Conservation (phyloP, 1,139 yeast species). For the Debaryomyces subglobosus region DNA sequence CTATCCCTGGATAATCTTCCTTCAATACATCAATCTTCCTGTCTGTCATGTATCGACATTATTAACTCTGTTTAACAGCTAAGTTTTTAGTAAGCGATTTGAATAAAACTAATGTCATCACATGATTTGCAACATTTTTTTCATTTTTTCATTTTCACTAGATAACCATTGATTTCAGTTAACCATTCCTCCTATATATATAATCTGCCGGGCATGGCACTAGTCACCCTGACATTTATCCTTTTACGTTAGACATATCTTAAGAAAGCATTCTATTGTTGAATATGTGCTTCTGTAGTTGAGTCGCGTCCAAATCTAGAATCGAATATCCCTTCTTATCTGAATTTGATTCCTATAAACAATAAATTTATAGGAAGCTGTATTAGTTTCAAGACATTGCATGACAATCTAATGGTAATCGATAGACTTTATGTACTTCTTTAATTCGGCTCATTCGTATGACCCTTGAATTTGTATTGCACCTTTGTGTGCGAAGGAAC, state of each 20-base stretch:
- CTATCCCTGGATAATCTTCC: slow-evolving; percentile 21
- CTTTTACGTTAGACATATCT: too few relatives aligned
- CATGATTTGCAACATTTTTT: neutral
- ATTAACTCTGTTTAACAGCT: neutral
- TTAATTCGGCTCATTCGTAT: neutral
- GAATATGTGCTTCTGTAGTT: neutral
- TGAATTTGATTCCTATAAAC: neutral
- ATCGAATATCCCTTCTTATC: neutral
- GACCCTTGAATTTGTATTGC: neutral
- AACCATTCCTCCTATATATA: neutral
- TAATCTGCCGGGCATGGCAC: too few relatives aligned
- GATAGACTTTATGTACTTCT: neutral
- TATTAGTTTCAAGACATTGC: neutral
- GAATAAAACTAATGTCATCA: neutral
- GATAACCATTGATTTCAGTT: neutral
- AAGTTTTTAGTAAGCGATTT: neutral
- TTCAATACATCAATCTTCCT: slow-evolving; percentile 14
- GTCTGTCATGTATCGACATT: neutral
- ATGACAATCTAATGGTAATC: neutral
- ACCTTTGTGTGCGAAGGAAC: neutral
- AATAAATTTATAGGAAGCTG: too few relatives aligned
- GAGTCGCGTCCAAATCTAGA: neutral
- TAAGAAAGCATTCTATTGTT: neutral
- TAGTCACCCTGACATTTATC: too few relatives aligned
- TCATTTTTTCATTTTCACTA: too few relatives aligned